Base-by-base conservation (phyloP, 2,329 filamentous ascomycete species). In the Botryotinia convoluta region DNA sequence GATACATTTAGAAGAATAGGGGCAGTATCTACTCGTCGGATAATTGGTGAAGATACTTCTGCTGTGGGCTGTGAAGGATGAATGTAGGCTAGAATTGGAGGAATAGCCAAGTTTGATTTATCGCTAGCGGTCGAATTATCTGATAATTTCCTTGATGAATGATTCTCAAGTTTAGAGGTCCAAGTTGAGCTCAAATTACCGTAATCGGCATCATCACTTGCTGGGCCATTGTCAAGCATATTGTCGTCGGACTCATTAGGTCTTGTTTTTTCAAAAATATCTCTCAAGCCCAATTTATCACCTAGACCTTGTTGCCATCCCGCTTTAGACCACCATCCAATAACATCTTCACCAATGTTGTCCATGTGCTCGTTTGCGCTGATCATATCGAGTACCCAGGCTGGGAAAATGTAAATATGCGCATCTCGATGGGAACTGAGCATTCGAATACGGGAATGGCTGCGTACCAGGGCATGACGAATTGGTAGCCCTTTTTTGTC, bases 251-350 rank as follows among this genome's bases (percentile, higher is more conserved):
- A 83, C n/a, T 84, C 81, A 22, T 83, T 82, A 1, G 83, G 79
- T 14, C 81, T 77, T 70, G 81, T 81, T 73, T 80, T 84, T 22
- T 87, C 85, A 68, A 96, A 85, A 6, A 95, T 87, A 62, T 91
- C 86, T 68, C 88, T 84, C 70, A 97, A 84, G 1, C 90, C 88
- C 12, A 98, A 86, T 82, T 97, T 98, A 69, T 92, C 89, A 0
- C 88, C 89, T 4, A 98, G 85, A 0, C 93, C 93, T 4, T 88
- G 86, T 82, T 98, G 95, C 96, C 96, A 99, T 72, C 91, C 90
- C 0, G 95, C 90, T 82, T 98, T 98, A 48, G 95, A 93, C 94
- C 95, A 97, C 92, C 93, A 97, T 10, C 95, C 94, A 26, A 98
- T 86, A 9, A 98, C 90, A 79, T 98, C 95, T 81, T 98, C 95